These are phyloP conservation scores for Trichoderma cornu-damae DNA, from an alignment of 2,329 filamentous ascomycete species.

Conservation along the genomic window DNA sequence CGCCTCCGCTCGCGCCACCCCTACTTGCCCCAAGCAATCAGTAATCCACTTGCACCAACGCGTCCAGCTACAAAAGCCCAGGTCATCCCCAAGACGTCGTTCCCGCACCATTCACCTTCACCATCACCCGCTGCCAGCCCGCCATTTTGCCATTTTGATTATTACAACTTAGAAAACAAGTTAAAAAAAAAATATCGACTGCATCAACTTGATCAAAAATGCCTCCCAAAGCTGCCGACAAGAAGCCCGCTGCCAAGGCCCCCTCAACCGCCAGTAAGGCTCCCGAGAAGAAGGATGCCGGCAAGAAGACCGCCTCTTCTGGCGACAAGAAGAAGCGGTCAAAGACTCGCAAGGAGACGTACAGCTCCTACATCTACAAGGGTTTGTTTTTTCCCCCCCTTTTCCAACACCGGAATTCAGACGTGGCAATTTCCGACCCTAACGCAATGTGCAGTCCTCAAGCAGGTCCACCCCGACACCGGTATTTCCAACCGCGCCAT, in stretches of 20 bases:
- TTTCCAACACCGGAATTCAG: too few species aligned
- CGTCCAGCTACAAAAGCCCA: slow-evolving; percentile 59
- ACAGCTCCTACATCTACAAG: slow-evolving; percentile 99
- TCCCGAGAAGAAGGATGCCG: slow-evolving; percentile 97
- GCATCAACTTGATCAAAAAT: slow-evolving; percentile 54
- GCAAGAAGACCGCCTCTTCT: slow-evolving; percentile 96
- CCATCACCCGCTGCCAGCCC: slow-evolving; percentile 32
- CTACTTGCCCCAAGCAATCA: slow-evolving; percentile 43
- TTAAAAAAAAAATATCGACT: too few species aligned
- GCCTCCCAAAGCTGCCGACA: slow-evolving; percentile 96
- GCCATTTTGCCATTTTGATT: slow-evolving; percentile 22
- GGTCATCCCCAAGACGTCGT: slow-evolving; percentile 47
- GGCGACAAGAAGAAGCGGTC: slow-evolving; percentile 99
- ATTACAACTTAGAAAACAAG: slow-evolving; percentile 22
- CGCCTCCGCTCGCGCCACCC: slow-evolving; percentile 22
- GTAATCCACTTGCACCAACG: slow-evolving; percentile 49
- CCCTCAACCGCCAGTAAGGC: slow-evolving; percentile 66
- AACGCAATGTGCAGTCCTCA: slow-evolving; percentile 65
- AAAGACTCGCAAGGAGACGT: slow-evolving; percentile 99
- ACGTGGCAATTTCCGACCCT: slow-evolving; percentile 19
- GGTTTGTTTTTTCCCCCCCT: slow-evolving; percentile 50
- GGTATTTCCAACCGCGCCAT: slow-evolving; percentile 99
- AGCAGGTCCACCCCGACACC: slow-evolving; percentile 99
- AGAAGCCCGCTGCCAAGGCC: slow-evolving; percentile 98
- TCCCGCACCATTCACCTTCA: slow-evolving; percentile 44